Evolutionary conservation across 1,139 yeast species (phyloP), one percentile per base, ranked within the genome.

Genomic region (Saccharomyces pastorianus): DNA sequence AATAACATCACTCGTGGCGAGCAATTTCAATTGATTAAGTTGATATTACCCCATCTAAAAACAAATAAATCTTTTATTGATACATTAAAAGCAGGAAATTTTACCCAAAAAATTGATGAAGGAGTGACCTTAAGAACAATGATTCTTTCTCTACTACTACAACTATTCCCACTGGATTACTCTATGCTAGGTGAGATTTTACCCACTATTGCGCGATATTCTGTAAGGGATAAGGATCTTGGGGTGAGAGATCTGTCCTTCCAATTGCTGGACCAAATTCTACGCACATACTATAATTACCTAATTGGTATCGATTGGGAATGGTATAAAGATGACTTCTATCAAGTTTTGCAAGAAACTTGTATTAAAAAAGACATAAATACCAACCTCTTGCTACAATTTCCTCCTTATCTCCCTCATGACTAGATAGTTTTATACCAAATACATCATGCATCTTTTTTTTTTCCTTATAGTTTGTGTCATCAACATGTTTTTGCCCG

Each of bases 51-150:
- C 2, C 56, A 56, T 25, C 48, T 59, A 13, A 55, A 55, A 32
- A 59, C 59, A 31, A 59, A 59, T 48, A 63, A 59, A 51, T 46
- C 48, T 23, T 61, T 61, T 46, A 55, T 61, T 13, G 53, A 57
- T 7, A 58, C 59, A 4, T 49, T 64, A 2, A 65, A 64, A 53
- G 67, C 63, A 1, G 68, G 68, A 2, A 64, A 64, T 47, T 56
- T 64, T 57, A 62, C 64, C 53, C 67, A 64, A 48, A 55, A 58
- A 17, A 60, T 62, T 13, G 68, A 65, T 49, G 62, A 61, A 42
- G 63, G 65, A 20, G 38, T 52, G 14, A 34, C 59, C 1, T 48
- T 61, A 11, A 54, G 64, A 42, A 50, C 57, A 3, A 53, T 48
- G 46, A 51, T 58, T 11, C 59, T 58, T 47, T 48, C 56, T 17